Evolutionary conservation across 208 protist genomes (phyloP).

Genomic region (Trypanosoma melophagium): DNA sequence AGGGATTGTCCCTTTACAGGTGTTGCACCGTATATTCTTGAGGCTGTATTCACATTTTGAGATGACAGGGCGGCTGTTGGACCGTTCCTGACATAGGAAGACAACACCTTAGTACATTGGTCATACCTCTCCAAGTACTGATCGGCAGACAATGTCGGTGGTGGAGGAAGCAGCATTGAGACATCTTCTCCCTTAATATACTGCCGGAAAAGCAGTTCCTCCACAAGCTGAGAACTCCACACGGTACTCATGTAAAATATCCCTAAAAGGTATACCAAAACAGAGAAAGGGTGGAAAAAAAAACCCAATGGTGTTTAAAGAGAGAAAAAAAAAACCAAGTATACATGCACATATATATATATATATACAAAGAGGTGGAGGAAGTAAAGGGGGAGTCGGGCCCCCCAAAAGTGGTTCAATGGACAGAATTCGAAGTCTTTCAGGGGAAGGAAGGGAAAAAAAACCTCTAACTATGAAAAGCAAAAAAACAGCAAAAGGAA

Average conservation of each 20-base stretch:
- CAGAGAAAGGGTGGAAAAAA: slow-evolving; percentile 14
- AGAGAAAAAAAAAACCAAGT: slow-evolving; percentile 14
- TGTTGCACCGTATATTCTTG: slow-evolving; percentile 41
- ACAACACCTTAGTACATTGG: slow-evolving; percentile 76
- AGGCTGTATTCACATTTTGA: slow-evolving; percentile 74
- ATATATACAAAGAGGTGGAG: slow-evolving; percentile 4
- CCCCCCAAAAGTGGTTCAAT: too few relatives aligned
- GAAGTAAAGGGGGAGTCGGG: neutral
- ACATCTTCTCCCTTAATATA: slow-evolving; percentile 89
- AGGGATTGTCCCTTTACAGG: slow-evolving; percentile 37
- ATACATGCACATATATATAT: slow-evolving; percentile 10
- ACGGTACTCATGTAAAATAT: slow-evolving; percentile 17
- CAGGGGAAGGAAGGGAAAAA: neutral
- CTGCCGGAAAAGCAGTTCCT: slow-evolving; percentile 88
- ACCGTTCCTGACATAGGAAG: slow-evolving; percentile 83
- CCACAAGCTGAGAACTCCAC: slow-evolving; percentile 77
- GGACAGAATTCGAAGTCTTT: too few relatives aligned
- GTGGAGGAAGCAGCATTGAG: slow-evolving; percentile 53
- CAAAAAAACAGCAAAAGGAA: neutral
- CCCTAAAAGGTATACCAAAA: neutral
- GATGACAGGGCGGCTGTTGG: slow-evolving; percentile 66
- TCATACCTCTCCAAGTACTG: slow-evolving; percentile 75
- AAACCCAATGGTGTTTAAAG: neutral
- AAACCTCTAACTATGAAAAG: neutral
- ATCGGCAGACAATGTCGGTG: slow-evolving; percentile 48